phyloP scores from a whole-genome alignment of 1,284 basidiomycete genomes.

The Polyporus tsugae region DNA sequence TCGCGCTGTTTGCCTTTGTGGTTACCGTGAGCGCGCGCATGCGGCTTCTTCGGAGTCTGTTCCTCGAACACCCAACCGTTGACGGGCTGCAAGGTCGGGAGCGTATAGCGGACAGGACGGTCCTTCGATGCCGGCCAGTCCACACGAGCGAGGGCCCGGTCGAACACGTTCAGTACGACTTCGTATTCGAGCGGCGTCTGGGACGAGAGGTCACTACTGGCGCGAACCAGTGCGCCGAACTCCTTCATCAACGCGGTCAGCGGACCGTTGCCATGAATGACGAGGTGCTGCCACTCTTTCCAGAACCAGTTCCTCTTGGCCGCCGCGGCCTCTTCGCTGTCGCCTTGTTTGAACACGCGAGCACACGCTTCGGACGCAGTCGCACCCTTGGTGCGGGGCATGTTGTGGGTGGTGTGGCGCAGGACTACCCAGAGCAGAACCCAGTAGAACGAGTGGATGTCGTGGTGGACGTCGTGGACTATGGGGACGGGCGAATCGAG shows the following conservation, averaged over 20 bases:
- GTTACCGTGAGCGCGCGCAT: background rate
- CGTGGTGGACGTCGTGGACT: constrained; percentile 22
- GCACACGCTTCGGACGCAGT: background rate
- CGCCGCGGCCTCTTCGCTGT: background rate
- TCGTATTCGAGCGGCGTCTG: background rate
- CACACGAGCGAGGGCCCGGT: background rate
- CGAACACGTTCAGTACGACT: background rate
- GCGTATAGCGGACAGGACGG: background rate
- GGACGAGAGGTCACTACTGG: background rate
- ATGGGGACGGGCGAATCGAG: constrained; percentile 3
- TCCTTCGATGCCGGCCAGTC: background rate
- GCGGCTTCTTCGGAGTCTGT: background rate
- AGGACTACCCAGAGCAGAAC: constrained; percentile 28
- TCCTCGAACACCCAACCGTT: background rate
- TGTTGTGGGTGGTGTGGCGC: constrained; percentile 20
- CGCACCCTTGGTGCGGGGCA: background rate
- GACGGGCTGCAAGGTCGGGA: background rate
- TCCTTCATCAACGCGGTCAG: background rate
- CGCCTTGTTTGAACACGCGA: background rate
- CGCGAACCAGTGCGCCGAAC: background rate
- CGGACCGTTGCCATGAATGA: no score
- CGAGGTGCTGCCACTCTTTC: no score
- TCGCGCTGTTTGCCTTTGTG: background rate
- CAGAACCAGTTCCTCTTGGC: no score
- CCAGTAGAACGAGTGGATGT: constrained; percentile 34